Base-by-base conservation (phyloP, 768 basidiomycete genomes). In the Pleurotus tuoliensis region DNA sequence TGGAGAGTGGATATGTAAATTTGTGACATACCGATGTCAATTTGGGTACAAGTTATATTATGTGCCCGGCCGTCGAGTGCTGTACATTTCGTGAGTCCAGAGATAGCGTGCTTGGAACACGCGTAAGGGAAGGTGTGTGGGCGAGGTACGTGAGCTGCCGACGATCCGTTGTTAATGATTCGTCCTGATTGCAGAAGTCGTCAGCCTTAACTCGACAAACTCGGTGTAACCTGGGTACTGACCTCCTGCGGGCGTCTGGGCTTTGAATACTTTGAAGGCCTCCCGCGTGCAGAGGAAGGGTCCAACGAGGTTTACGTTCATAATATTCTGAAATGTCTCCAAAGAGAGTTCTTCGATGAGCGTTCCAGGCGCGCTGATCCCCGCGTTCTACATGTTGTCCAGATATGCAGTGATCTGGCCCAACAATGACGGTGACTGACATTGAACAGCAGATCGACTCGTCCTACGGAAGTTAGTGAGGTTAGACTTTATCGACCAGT, bases 131-230 rank as follows among this genome's bases (percentile, higher is more conserved):
- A 68, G 1, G 81, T 74, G 62, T 82, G 69, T 1, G 85, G 86
- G n/a, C 88, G 79, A 1, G 90, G 88, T 3, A 81, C 74, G 58
- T 87, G 81, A 0, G 89, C 88, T 1, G 87, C 79, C 20, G 91
- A 74, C n/a, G 85, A 88, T 0, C 91, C 92, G 62, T 94, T 92
- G 73, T 93, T 92, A 71, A 95, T 87, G 59, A 94, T 88, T 16
- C 90, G 80, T 2, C 84, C 85, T 86, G 58, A 8, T 40, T 24
- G 20, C 39, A 7, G 22, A 15, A 0, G 22, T 18, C 27, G 40
- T 52, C 47, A 45, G 37, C 25, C 16, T 16, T 44, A 13, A 47
- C 30, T 15, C 11, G 20, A 24, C 20, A 49, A 6, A 39, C 40
- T 3, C 12, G 16, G 11, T 24, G 39, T 4, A 15, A 13, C 9